Evolutionary conservation across 2,329 filamentous ascomycete species (phyloP), one percentile per base, ranked within the genome.

Genomic region (Fusarium foetens): DNA sequence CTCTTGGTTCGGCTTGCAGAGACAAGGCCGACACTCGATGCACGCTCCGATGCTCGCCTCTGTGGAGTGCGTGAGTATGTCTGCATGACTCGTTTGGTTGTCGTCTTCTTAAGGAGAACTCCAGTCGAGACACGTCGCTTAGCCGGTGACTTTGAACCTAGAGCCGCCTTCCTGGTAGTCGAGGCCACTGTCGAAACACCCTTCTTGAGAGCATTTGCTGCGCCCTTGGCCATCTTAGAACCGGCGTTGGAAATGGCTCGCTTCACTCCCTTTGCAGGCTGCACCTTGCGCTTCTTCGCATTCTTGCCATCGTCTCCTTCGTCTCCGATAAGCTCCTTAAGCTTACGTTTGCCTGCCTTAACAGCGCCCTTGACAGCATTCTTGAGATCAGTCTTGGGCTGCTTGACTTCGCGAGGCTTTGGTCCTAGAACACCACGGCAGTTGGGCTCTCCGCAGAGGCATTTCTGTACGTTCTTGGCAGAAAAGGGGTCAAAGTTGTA

Each of bases 401-500:
- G 79, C 78, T 88, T 89, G 59, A 85, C 83, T 70, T 88, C 88
- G 73, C 88, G 87, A 29, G 87, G 86, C 77, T 88, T 89, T 12
- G 90, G 90, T 0, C 90, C 90, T 39, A 92, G 82, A 25, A 91
- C 86, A 45, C 90, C 90, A 61, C 90, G 88, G 79, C 90, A 92
- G 80, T 91, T 91, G 41, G 83, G 79, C 72, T 87, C 87, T 67
- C 89, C 89, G 79, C 90, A 92, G 33, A 91, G 85, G 79, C 90
- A 92, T 78, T 86, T 87, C 79, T 92, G 90, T 52, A 91, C 89
- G 78, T 91, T 91, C 83, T 91, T 91, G 77, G 88, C 85, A 14
- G 89, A 91, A 79, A 91, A 92, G 6, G 90, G 90, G 77, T 91
- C 90, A 77, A 92, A 92, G 79, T 92, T 92, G 84, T 92, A 92